These are phyloP conservation scores for Aspergillus sclerotiicarbonarius DNA, from an alignment of 495 filamentous ascomycete genomes.

Conservation along the genomic window DNA sequence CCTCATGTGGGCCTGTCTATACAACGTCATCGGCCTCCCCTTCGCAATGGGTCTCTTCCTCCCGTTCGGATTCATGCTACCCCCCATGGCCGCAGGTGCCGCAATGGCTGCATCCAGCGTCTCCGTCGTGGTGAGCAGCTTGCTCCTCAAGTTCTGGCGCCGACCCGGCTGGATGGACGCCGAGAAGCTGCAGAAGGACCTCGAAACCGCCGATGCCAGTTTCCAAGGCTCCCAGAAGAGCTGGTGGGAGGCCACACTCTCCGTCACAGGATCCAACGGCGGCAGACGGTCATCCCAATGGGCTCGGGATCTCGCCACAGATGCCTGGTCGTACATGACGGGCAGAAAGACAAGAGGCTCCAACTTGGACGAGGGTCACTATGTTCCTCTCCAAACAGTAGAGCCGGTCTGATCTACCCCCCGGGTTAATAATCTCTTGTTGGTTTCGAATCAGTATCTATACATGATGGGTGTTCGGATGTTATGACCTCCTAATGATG, in stretches of 20 bases:
- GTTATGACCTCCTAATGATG: not conserved
- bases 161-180: slow-evolving; percentile 88
- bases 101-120: slow-evolving; percentile 93
- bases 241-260: slow-evolving; percentile 36
- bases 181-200: slow-evolving; percentile 57
- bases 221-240: slow-evolving; percentile 19
- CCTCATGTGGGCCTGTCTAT: slow-evolving; percentile 84
- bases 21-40: slow-evolving; percentile 89
- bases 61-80: slow-evolving; percentile 81
- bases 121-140: slow-evolving; percentile 79
- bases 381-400: slow-evolving; percentile 46
- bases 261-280: slow-evolving; percentile 16
- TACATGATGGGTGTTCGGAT: not conserved
- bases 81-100: slow-evolving; percentile 90
- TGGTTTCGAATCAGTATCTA: not conserved
- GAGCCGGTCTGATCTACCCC: slow-evolving; percentile 33
- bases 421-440: not conserved
- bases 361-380: slow-evolving; percentile 36
- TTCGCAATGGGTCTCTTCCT: slow-evolving; percentile 95
- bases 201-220: slow-evolving; percentile 13
- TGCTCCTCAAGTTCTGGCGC: slow-evolving; percentile 84
- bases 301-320: slow-evolving; percentile 15
- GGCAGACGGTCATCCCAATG: slow-evolving; percentile 22
- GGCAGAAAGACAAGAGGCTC: slow-evolving; percentile 23
- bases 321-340: slow-evolving; percentile 29